These are phyloP conservation scores for Schwanniomyces vanrijiae DNA, from an alignment of 805 yeast species.

Conservation along the genomic window DNA sequence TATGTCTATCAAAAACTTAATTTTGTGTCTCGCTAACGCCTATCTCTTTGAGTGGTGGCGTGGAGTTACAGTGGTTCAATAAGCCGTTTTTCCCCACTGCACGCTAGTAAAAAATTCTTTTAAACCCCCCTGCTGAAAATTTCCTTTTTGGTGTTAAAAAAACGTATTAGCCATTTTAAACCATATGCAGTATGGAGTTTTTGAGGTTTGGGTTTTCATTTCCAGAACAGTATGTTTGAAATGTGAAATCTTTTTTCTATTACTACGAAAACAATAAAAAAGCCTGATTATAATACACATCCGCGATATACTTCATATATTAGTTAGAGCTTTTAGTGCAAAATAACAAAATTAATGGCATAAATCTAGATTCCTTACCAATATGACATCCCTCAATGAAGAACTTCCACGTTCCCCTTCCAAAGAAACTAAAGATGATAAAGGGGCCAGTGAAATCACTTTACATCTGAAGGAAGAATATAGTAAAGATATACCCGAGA, in stretches of 20 bases:
- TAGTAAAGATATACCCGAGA: background rate
- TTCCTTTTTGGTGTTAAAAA: background rate
- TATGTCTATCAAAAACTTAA: background rate
- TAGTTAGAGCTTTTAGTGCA: background rate
- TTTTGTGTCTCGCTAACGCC: background rate
- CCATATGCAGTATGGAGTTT: background rate
- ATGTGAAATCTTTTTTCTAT: background rate
- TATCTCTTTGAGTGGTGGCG: no score
- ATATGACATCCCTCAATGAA: background rate
- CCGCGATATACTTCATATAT: background rate
- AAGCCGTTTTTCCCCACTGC: background rate
- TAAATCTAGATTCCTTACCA: background rate
- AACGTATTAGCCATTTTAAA: no score
- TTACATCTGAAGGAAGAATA: background rate
- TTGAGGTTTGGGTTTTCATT: background rate
- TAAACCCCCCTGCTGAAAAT: background rate
- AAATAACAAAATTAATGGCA: background rate
- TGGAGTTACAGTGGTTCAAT: background rate
- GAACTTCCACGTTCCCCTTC: background rate
- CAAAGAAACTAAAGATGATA: background rate
- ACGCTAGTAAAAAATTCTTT: background rate
- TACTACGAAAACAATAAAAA: background rate
- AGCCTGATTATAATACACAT: background rate
- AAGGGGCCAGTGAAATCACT: background rate
- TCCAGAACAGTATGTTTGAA: background rate